Evolutionary conservation across 1,139 yeast genomes (phyloP).

Genomic region (Saccharomycopsis phalli): DNA sequence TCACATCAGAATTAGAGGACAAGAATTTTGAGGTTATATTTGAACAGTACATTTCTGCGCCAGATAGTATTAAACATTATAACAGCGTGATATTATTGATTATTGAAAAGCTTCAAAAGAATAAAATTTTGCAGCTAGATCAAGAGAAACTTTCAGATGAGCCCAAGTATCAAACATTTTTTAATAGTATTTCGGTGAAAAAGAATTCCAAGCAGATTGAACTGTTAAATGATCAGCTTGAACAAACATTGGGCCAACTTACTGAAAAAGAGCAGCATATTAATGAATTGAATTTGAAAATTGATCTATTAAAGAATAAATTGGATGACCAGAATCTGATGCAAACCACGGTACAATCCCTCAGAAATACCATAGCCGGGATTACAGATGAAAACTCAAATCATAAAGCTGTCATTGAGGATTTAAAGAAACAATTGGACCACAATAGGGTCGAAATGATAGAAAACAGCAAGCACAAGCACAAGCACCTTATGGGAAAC

Average conservation of each 20-base stretch:
- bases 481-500: constrained; percentile 10
- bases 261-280: constrained; percentile 9
- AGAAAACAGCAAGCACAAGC: neutral
- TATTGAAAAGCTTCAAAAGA: neutral
- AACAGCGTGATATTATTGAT: neutral
- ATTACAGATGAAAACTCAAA: neutral
- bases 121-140: neutral
- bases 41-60: neutral
- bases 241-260: constrained; percentile 1
- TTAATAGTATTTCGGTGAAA: neutral
- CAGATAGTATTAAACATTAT: neutral
- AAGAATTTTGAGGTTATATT: constrained; percentile 2
- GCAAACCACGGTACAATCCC: constrained; percentile 1
- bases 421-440: constrained; percentile 3
- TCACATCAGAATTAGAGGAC: constrained; percentile 9
- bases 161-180: neutral
- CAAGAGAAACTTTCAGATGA: too few species aligned
- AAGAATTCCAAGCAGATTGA: neutral
- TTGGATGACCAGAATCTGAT: constrained; percentile 5
- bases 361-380: neutral
- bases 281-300: constrained; percentile 10
- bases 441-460: constrained; percentile 4
- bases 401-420: constrained; percentile 4
- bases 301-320: constrained; percentile 13
- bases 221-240: neutral